These are phyloP conservation scores for Magnaporthales sp. DNA, from an alignment of 2,329 filamentous ascomycete species.

Conservation along the genomic window DNA sequence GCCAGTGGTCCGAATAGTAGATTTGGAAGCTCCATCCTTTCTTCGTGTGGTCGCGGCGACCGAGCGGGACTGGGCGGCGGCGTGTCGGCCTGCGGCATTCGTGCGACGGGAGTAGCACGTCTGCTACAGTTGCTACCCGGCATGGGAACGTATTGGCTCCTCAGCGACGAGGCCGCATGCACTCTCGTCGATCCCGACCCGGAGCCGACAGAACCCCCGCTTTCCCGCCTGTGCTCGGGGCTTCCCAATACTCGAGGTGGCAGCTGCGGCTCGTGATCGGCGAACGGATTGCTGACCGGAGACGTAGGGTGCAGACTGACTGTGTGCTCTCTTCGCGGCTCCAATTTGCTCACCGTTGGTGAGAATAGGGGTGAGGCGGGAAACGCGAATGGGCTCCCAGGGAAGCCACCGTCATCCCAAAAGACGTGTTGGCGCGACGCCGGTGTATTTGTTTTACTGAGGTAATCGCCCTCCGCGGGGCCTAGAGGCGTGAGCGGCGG, in stretches of 20 bases:
- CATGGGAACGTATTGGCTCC: conserved; percentile 17
- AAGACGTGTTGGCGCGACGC: conserved; percentile 7
- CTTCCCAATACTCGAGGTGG: background rate
- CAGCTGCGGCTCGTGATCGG: background rate
- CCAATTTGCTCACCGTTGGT: conserved; percentile 25
- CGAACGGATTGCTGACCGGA: background rate
- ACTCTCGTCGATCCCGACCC: conserved; percentile 1
- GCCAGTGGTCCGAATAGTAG: conserved; percentile 7
- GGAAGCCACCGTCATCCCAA: conserved; percentile 6
- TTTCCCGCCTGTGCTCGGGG: background rate
- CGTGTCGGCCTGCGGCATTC: conserved; percentile 7
- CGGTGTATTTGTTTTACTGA: background rate
- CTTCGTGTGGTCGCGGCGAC: conserved; percentile 25
- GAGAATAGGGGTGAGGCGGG: conserved; percentile 29
- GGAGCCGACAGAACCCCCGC: background rate
- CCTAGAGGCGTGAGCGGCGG: conserved; percentile 19
- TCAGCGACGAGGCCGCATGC: conserved; percentile 13
- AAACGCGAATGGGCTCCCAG: conserved; percentile 15
- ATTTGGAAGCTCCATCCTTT: conserved; percentile 26
- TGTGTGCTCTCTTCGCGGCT: conserved; percentile 21
- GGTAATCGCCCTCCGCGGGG: conserved; percentile 6
- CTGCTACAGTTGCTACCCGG: conserved; percentile 9
- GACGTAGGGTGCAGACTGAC: background rate
- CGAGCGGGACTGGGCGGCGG: conserved; percentile 22
- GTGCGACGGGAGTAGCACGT: conserved; percentile 9